phyloP scores from a whole-genome alignment of 192 early-diverging fungal species.

The Backusella australiensis region DNA sequence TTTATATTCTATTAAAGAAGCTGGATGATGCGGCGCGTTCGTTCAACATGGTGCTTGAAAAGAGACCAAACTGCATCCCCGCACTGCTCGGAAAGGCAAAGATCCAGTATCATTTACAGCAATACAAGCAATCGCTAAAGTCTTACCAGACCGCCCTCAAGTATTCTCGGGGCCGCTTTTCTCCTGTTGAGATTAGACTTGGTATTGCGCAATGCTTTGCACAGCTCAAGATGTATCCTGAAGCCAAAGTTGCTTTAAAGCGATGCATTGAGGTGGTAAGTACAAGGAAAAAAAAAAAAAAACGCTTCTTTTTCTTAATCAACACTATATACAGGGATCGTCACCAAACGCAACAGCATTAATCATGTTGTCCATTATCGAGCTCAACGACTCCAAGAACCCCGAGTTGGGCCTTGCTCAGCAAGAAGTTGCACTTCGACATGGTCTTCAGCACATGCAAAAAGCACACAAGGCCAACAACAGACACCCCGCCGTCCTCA shows the following conservation, averaged over 20 bases:
- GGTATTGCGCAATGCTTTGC: constrained; percentile 88
- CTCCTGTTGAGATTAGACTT: constrained; percentile 66
- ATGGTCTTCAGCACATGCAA: constrained; percentile 48
- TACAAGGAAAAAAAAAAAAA: no score
- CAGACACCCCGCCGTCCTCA: constrained; percentile 52
- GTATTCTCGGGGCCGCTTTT: constrained; percentile 47
- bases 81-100: constrained; percentile 67
- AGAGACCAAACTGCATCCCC: constrained; percentile 49
- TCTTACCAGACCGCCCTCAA: constrained; percentile 75
- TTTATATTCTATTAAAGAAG: constrained; percentile 52
- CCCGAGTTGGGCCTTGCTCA: constrained; percentile 37
- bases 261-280: constrained; percentile 65
- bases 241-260: constrained; percentile 71
- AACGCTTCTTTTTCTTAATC: no score
- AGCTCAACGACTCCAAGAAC: constrained; percentile 74
- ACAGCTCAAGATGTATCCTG: constrained; percentile 60
- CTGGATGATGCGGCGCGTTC: constrained; percentile 51
- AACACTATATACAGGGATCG: neutral
- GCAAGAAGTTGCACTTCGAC: constrained; percentile 38
- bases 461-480: constrained; percentile 49
- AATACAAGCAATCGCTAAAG: constrained; percentile 68
- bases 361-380: constrained; percentile 71
- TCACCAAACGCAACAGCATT: constrained; percentile 62
- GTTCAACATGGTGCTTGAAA: constrained; percentile 50
- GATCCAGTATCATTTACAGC: constrained; percentile 54